A percentile compares a stretch with the other conserved stretches of the same genome.
Conservation (phyloP, 2,329 filamentous ascomycete species). For the Trichoderma sp. region DNA sequence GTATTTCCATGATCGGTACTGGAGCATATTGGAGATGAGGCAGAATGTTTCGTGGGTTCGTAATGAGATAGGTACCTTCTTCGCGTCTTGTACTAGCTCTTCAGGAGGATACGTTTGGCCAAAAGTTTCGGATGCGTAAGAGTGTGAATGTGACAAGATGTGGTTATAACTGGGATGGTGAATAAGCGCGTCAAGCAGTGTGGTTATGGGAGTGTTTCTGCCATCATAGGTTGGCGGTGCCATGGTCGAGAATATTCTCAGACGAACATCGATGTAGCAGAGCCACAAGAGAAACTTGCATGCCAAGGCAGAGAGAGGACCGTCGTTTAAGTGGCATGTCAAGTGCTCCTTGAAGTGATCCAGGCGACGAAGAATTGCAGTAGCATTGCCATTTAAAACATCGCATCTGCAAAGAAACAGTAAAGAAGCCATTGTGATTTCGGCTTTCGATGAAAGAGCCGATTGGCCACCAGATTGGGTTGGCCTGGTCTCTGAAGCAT, state of each 20-base stretch:
- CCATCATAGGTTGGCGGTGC: neutral
- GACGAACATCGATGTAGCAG: constrained; percentile 2
- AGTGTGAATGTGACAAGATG: neutral
- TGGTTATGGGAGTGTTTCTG: neutral
- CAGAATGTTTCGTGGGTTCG: constrained; percentile 18
- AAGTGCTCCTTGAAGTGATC: neutral
- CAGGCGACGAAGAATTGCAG: neutral
- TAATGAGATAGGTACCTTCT: neutral
- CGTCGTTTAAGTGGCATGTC: neutral
- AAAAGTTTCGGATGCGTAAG: neutral
- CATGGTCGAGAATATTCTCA: neutral
- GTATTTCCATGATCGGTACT: constrained; percentile 9
- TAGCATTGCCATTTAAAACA: neutral
- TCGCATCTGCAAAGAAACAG: neutral
- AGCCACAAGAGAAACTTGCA: constrained; percentile 6
- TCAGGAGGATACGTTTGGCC: neutral
- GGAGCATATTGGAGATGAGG: constrained; percentile 18
- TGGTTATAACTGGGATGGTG: neutral
- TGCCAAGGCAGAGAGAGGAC: constrained; percentile 3
- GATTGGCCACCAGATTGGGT: neutral
- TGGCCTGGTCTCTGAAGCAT: neutral
- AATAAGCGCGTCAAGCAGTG: neutral
- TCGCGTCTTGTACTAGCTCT: neutral
- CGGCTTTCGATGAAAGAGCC: neutral
- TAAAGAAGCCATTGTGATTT: neutral